Base-by-base conservation (phyloP, 345 rosid species). In the Linum trigynum region DNA sequence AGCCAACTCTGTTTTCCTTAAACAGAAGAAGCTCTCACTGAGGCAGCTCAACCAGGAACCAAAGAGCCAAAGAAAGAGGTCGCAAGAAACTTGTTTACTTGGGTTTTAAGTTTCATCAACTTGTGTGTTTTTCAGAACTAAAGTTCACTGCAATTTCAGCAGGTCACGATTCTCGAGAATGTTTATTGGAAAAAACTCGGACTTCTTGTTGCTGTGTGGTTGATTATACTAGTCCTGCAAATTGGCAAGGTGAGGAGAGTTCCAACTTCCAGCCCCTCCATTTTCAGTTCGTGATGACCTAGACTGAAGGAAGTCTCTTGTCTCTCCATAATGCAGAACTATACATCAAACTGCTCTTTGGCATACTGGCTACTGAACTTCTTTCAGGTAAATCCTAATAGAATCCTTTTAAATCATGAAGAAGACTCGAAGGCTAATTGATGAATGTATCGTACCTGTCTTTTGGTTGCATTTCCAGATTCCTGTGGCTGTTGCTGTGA, bases 401-500 rank as follows among this genome's bases (percentile, higher is more conserved):
- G 3, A 7, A 45, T 8, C 38, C 38, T 10, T 4, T 15, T 36
- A 8, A 15, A 36, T 67, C 56, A 35, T 37, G 23, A 12, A 5
- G 2, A 50, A 39, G 39, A 4, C 8, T 23, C 32, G 5, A 10
- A 5, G 53, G 5, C 38, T 15, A 4, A n/a, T 6, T 17, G 11
- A 23, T 42, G 38, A 11, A 38, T 36, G n/a, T 8, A 43, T 6
- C 3, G 36, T 11, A 10, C 3, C 14, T 58, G 23, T 53, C n/a
- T 40, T 59, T 63, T 48, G 2, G 0, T 50, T 2, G 57, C 16
- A 11, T 37, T 51, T 14, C 65, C 59, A 74, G 77, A 64, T 74
- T 38, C 77, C 77, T 15, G 73, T 74, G 10, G 77, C 73, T 5
- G 57, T 55, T 53, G 70, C 59, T 7, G 92, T 83, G 38, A 83